Evolutionary conservation across 148 eudicot genomes (phyloP).

Genomic region (Polygonum aviculare): DNA sequence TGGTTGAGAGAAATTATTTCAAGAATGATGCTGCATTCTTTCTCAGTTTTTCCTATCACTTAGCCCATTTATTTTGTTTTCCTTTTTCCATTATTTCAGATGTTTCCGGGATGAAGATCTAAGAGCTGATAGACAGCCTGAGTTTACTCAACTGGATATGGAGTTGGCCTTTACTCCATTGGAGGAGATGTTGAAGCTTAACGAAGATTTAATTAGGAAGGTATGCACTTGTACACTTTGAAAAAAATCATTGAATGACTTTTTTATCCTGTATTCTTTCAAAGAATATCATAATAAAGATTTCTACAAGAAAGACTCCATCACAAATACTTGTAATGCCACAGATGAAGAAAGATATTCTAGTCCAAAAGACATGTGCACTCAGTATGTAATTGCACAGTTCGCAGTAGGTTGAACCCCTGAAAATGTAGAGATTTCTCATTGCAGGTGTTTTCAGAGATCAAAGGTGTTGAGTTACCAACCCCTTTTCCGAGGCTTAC

Average conservation of each 20-base stretch:
- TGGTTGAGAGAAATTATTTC: neutral
- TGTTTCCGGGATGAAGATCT: slow-evolving; percentile 98
- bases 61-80: neutral
- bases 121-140: slow-evolving; percentile 98
- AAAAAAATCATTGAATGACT: neutral
- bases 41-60: slow-evolving; percentile 1
- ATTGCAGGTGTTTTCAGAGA: slow-evolving; percentile 84
- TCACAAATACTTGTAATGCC: neutral
- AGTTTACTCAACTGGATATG: slow-evolving; percentile 93
- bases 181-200: slow-evolving; percentile 87
- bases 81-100: slow-evolving; percentile 28
- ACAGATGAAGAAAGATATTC: neutral
- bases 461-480: slow-evolving; percentile 80
- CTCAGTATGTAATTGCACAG: neutral
- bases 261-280: neutral
- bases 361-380: neutral
- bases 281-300: neutral
- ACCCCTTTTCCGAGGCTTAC: slow-evolving; percentile 92
- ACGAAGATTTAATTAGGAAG: slow-evolving; percentile 96
- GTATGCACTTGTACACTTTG: slow-evolving; percentile 21
- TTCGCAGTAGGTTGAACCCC: neutral
- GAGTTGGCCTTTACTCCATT: slow-evolving; percentile 91
- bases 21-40: neutral
- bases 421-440: neutral
- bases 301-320: neutral